Evolutionary conservation across 2,329 filamentous ascomycete species (phyloP).

Genomic region (Elsinoe necatrix): DNA sequence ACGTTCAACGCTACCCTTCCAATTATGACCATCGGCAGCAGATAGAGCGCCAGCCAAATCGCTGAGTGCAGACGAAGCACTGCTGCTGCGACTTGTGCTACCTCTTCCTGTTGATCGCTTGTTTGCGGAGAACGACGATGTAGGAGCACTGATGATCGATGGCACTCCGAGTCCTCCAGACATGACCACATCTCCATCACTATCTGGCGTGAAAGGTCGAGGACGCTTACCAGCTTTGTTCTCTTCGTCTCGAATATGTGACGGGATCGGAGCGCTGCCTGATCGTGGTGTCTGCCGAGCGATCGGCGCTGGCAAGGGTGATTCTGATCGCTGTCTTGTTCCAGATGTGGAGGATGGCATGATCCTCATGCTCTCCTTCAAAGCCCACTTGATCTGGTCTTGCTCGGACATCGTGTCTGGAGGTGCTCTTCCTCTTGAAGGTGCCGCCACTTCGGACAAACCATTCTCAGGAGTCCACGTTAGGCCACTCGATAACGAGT

Average conservation of each 20-base stretch:
- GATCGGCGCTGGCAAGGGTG: background rate
- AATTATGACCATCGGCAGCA: background rate
- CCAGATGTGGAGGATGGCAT: background rate
- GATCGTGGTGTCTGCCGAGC: background rate
- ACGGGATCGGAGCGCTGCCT: constrained; percentile 13
- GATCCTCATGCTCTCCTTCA: constrained; percentile 26
- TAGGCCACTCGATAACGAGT: constrained; percentile 43
- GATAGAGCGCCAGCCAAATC: constrained; percentile 5
- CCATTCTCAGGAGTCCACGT: constrained; percentile 32
- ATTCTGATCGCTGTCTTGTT: background rate
- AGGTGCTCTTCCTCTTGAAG: background rate
- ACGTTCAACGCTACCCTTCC: background rate
- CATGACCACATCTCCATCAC: background rate
- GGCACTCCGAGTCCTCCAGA: background rate
- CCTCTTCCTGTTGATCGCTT: background rate
- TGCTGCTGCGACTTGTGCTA: constrained; percentile 1
- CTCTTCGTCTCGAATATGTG: background rate
- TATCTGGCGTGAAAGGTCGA: constrained; percentile 3
- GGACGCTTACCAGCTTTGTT: background rate
- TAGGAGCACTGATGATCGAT: background rate
- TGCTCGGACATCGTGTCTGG: constrained; percentile 25
- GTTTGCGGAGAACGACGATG: constrained; percentile 2
- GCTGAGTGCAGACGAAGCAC: background rate
- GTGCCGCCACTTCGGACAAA: constrained; percentile 23
- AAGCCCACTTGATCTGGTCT: constrained; percentile 31